A percentile compares a stretch with the other conserved stretches of the same genome.
Conservation (phyloP, 768 basidiomycete genomes). For the Clathrus columnatus region DNA sequence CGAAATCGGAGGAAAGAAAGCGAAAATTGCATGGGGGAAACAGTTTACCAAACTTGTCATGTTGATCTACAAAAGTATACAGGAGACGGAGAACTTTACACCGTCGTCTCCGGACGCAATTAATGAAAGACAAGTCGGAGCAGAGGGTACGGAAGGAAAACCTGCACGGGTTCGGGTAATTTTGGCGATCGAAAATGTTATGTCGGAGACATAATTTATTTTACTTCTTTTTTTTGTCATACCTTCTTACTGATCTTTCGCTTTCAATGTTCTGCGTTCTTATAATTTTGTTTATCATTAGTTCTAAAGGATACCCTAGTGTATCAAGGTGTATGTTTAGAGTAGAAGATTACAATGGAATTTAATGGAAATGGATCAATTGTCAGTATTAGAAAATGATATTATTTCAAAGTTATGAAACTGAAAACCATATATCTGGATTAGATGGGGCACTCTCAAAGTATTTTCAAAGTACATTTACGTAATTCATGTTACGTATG, state of each 20-base stretch:
- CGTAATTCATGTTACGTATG: too few relatives aligned
- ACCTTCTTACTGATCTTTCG: not conserved
- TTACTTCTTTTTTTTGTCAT: not conserved
- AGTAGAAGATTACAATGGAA: too few relatives aligned
- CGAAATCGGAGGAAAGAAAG: constrained; percentile 59
- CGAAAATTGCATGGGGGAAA: constrained; percentile 57
- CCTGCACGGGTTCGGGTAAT: constrained; percentile 57
- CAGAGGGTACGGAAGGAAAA: constrained; percentile 47
- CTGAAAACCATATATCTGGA: too few relatives aligned
- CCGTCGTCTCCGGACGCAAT: constrained; percentile 11
- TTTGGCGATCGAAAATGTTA: constrained; percentile 49
- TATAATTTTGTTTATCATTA: too few relatives aligned
- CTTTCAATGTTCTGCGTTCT: not conserved
- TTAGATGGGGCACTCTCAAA: too few relatives aligned
- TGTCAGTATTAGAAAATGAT: too few relatives aligned
- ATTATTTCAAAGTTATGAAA: too few relatives aligned
- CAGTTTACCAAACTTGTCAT: constrained; percentile 72
- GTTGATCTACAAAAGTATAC: constrained; percentile 53
- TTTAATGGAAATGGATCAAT: too few relatives aligned
- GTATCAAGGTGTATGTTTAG: too few relatives aligned
- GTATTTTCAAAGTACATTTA: too few relatives aligned
- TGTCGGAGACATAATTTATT: not conserved
- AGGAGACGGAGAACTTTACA: constrained; percentile 19
- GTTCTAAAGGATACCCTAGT: too few relatives aligned
- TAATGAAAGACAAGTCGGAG: constrained; percentile 42